A percentile compares a stretch with the other conserved stretches of the same genome.
Evolutionary conservation across 495 filamentous ascomycete genomes (phyloP).

Genomic region (Hypoxylon fuscum): DNA sequence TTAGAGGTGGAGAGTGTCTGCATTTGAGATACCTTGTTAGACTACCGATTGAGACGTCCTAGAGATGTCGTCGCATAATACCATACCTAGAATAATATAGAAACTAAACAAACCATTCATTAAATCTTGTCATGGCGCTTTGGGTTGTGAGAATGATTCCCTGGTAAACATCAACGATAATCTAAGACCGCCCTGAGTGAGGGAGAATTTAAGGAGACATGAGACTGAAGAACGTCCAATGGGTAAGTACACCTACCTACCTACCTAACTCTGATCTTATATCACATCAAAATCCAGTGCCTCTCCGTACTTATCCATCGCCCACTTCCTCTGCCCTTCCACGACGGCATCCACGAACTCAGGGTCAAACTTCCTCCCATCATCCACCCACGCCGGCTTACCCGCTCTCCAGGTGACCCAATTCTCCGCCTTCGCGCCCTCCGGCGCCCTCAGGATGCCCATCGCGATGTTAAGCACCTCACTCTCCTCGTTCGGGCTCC

Average conservation of each 20-base stretch:
- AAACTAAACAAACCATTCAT: no score
- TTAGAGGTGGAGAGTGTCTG: not conserved
- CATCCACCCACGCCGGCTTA: slow-evolving; percentile 23
- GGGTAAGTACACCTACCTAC: no score
- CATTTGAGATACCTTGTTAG: slow-evolving; percentile 2
- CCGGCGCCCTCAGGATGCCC: slow-evolving; percentile 62
- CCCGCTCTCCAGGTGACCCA: slow-evolving; percentile 49
- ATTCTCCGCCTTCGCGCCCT: slow-evolving; percentile 59
- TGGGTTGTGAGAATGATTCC: no score
- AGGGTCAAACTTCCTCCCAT: slow-evolving; percentile 36
- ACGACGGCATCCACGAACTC: slow-evolving; percentile 38
- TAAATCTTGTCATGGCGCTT: no score
- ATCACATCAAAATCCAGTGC: slow-evolving; percentile 14
- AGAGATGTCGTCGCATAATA: slow-evolving; percentile 3
- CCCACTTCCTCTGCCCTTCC: slow-evolving; percentile 39
- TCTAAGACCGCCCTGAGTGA: no score
- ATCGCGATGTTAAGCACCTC: slow-evolving; percentile 61
- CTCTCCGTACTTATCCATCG: slow-evolving; percentile 23
- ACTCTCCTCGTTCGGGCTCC: slow-evolving; percentile 12
- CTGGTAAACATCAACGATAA: no score
- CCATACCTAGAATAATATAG: no score
- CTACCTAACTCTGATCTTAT: no score
- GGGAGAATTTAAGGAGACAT: no score
- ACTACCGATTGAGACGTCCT: no score
- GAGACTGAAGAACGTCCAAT: no score